A percentile compares a stretch with the other conserved stretches of the same genome.
These are phyloP conservation scores for Eimeria necatrix DNA, from an alignment of 169 alveolate species.

Conservation along the genomic window DNA sequence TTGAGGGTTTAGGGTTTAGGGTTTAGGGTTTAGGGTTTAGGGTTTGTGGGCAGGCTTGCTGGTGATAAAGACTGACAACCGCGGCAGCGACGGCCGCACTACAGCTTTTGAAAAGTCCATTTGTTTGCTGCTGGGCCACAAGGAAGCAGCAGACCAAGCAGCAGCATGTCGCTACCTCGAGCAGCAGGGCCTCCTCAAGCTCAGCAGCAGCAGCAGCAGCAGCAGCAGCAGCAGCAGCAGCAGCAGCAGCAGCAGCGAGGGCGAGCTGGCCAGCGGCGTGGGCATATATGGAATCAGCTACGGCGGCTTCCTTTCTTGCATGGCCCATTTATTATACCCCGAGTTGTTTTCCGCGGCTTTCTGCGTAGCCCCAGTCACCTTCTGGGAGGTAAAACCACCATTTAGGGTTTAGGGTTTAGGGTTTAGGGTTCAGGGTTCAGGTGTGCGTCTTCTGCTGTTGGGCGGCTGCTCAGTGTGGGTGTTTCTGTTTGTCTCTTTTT, in stretches of 20 bases:
- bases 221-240: constrained; percentile 20
- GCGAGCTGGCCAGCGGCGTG: constrained; percentile 33
- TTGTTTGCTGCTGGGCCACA: constrained; percentile 32
- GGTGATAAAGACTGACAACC: constrained; percentile 72
- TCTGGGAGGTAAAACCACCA: constrained; percentile 59
- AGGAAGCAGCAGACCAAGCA: constrained; percentile 50
- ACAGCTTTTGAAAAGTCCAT: constrained; percentile 67
- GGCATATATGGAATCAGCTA: constrained; percentile 75
- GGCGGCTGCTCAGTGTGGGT: too few species aligned
- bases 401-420: constrained; percentile 3
- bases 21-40: background rate
- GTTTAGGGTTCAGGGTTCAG: too few species aligned
- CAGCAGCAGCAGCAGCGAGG: constrained; percentile 54
- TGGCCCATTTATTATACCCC: constrained; percentile 62
- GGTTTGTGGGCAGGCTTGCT: constrained; percentile 55
- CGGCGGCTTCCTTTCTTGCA: constrained; percentile 69
- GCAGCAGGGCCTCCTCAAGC: background rate
- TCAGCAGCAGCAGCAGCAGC: constrained; percentile 45
- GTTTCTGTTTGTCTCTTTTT: background rate
- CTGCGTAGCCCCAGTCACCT: constrained; percentile 73
- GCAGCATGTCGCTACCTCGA: constrained; percentile 22
- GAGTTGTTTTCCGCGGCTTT: constrained; percentile 57
- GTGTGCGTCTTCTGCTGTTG: too few species aligned
- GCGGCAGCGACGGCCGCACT: constrained; percentile 46
- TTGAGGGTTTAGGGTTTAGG: background rate